Percentiles rank a stretch among this genome's conserved stretches.
phyloP scores from a whole-genome alignment of 1,284 basidiomycete species.

The Melampsora abietis-canadensis region DNA sequence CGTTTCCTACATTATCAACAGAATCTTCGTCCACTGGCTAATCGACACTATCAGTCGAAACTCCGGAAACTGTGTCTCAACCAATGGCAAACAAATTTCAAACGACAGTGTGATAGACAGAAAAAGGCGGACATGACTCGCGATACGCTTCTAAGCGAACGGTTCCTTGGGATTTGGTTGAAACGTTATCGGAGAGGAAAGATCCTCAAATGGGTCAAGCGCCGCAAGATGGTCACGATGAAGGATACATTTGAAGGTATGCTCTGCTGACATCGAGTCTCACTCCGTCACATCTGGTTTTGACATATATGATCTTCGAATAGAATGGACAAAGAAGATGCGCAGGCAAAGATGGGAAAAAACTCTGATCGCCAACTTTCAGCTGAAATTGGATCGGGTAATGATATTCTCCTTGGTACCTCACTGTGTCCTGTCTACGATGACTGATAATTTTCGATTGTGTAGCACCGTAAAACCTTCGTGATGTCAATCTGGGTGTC shows the following conservation, averaged over 20 bases:
- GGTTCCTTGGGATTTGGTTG: constrained; percentile 5
- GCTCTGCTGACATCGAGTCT: background rate
- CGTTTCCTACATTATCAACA: background rate
- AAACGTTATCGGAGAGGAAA: constrained; percentile 3
- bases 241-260: constrained; percentile 13
- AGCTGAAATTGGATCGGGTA: no score
- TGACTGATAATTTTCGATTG: no score
- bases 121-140: background rate
- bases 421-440: no score
- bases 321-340: no score
- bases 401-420: no score
- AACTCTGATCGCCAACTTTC: no score
- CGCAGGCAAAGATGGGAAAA: no score
- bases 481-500: no score
- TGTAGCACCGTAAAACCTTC: no score
- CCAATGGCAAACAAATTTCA: constrained; percentile 17
- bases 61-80: constrained; percentile 11
- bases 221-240: constrained; percentile 2
- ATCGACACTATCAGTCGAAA: constrained; percentile 11
- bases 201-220: constrained; percentile 5
- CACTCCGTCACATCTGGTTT: no score
- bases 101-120: background rate
- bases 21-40: background rate
- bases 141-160: background rate
- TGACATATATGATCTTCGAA: no score